These are phyloP conservation scores for Coprinopsis marcescibilis DNA, from an alignment of 768 basidiomycete genomes.

Conservation along the genomic window DNA sequence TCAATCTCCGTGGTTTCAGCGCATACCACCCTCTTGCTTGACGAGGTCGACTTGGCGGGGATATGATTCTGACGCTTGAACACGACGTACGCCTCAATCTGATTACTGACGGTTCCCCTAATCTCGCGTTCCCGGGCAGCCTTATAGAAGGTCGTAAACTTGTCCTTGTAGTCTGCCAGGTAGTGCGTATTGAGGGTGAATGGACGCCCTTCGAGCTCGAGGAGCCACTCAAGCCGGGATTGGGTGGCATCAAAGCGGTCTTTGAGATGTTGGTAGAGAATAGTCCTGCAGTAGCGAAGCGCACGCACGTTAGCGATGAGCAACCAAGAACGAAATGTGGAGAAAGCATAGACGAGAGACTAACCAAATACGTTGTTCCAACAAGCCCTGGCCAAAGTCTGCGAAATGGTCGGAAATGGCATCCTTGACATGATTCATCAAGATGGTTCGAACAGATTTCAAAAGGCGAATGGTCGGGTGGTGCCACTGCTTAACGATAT, in stretches of 20 bases:
- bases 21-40: too few relatives aligned
- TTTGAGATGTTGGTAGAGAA: constrained; percentile 45
- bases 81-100: constrained; percentile 23
- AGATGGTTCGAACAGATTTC: constrained; percentile 27
- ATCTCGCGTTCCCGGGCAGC: constrained; percentile 30
- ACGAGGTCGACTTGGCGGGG: too few relatives aligned
- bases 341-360: too few relatives aligned
- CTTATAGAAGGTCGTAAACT: constrained; percentile 43
- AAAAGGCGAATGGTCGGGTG: constrained; percentile 43
- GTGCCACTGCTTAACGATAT: constrained; percentile 42
- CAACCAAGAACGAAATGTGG: too few relatives aligned
- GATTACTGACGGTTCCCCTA: constrained; percentile 18
- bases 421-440: constrained; percentile 33
- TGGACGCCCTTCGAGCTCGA: constrained; percentile 42
- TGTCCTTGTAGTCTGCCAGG: constrained; percentile 35
- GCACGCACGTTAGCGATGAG: too few relatives aligned
- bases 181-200: constrained; percentile 50
- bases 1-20: too few relatives aligned
- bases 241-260: constrained; percentile 33
- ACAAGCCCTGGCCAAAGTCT: constrained; percentile 44
- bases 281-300: constrained; percentile 12
- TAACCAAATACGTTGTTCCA: constrained; percentile 42
- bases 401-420: constrained; percentile 47
- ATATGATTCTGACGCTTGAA: too few relatives aligned
- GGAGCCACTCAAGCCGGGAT: constrained; percentile 41